Conservation (phyloP, 345 rosid species). For the Linum lewisii region DNA sequence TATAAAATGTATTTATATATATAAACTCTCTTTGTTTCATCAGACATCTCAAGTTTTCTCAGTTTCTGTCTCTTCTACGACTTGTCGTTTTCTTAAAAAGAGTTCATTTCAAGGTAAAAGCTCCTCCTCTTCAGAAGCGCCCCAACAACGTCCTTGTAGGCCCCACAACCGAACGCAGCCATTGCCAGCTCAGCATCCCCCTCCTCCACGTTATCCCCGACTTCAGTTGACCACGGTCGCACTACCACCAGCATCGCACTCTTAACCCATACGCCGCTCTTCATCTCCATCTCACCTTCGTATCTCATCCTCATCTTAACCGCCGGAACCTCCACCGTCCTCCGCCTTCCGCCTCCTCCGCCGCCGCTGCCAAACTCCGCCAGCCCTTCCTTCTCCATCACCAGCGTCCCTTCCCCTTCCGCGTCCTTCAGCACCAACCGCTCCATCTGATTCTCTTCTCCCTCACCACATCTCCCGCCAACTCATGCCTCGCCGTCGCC, state of each 20-base stretch:
- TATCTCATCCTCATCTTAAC: slow-evolving; percentile 49
- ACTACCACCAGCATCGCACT: slow-evolving; percentile 39
- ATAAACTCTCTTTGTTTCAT: too few species aligned
- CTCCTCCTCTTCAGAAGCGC: slow-evolving; percentile 29
- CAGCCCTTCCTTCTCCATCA: slow-evolving; percentile 32
- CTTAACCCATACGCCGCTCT: slow-evolving; percentile 17
- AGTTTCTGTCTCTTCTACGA: too few species aligned
- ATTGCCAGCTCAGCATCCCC: slow-evolving; percentile 31
- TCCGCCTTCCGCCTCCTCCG: slow-evolving; percentile 12
- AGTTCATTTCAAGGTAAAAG: slow-evolving; percentile 37
- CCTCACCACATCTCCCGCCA: slow-evolving; percentile 28
- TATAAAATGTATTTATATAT: too few species aligned
- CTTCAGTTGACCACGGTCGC: slow-evolving; percentile 16
- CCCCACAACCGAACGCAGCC: slow-evolving; percentile 30
- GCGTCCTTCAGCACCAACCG: slow-evolving; percentile 25
- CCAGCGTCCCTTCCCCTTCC: slow-evolving; percentile 36
- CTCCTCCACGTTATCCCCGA: slow-evolving; percentile 17
- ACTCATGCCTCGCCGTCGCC: slow-evolving; percentile 34
- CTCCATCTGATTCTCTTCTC: slow-evolving; percentile 21
- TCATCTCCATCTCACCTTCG: slow-evolving; percentile 17
- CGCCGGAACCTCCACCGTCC: slow-evolving; percentile 29
- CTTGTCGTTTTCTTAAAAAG: slow-evolving; percentile 16
- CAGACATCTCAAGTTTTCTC: too few species aligned
- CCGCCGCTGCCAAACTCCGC: slow-evolving; percentile 5
- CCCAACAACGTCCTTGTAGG: slow-evolving; percentile 23